Evolutionary conservation across 2,329 filamentous ascomycete genomes (phyloP).

Genomic region (Xylariaceae sp.): DNA sequence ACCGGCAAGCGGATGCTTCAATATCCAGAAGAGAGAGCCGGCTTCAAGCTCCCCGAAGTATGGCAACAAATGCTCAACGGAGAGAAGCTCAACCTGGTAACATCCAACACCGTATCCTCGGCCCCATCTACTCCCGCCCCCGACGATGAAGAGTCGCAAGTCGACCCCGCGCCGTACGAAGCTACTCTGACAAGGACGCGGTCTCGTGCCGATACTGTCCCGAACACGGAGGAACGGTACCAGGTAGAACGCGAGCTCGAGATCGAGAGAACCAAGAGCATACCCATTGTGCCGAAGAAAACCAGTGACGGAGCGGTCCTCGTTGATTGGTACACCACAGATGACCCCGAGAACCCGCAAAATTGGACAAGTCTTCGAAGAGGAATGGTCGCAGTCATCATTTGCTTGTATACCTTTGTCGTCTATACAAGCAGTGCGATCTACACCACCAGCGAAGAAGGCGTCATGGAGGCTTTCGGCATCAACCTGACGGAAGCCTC

Average conservation of each 20-base stretch:
- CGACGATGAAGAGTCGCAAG: conserved; percentile 20
- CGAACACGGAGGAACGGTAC: conserved; percentile 20
- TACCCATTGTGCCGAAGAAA: conserved; percentile 21
- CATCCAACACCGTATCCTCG: conserved; percentile 7
- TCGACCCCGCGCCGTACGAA: conserved; percentile 10
- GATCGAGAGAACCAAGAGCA: conserved; percentile 23
- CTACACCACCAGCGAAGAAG: conserved; percentile 40
- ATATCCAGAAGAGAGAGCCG: conserved; percentile 17
- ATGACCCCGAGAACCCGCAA: conserved; percentile 41
- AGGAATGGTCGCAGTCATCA: conserved; percentile 36
- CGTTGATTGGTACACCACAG: conserved; percentile 37
- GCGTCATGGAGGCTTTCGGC: conserved; percentile 49
- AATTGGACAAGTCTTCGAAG: conserved; percentile 31
- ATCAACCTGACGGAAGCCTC: conserved; percentile 45
- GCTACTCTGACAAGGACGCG: conserved; percentile 14
- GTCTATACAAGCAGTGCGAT: conserved; percentile 51
- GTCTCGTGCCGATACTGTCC: conserved; percentile 21
- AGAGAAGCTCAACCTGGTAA: conserved; percentile 1
- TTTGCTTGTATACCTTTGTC: conserved; percentile 56
- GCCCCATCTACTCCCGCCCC: conserved; percentile 9
- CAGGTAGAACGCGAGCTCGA: conserved; percentile 20
- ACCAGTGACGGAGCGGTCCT: conserved; percentile 23
- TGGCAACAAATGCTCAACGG: conserved; percentile 7
- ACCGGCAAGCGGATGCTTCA: conserved; percentile 20
- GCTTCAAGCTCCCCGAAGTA: conserved; percentile 18